Conservation (phyloP, 2,329 filamentous ascomycete genomes). For the Akanthomyces lecanii region DNA sequence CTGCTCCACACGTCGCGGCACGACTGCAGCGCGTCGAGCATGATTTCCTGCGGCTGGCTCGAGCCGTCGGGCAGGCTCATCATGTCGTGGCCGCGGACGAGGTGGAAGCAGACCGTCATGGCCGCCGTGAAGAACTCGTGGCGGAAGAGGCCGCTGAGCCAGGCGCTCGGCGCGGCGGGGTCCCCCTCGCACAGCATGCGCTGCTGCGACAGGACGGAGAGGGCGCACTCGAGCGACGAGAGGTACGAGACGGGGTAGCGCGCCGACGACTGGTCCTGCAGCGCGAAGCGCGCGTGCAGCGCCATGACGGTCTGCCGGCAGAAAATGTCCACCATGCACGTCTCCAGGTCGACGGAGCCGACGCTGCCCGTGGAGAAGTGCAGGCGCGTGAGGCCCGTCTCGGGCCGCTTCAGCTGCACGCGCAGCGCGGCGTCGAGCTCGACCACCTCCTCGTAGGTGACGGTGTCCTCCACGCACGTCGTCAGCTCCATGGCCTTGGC, state of each 20-base stretch:
- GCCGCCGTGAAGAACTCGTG: conserved; percentile 18
- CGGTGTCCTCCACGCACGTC: not conserved
- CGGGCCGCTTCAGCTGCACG: conserved; percentile 9
- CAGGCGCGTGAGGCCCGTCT: not conserved
- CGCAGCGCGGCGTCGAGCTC: conserved; percentile 14
- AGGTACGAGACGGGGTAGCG: conserved; percentile 15
- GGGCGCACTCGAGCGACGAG: conserved; percentile 17
- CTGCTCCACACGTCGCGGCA: conserved; percentile 19
- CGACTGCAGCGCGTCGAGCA: conserved; percentile 19
- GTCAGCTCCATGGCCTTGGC: conserved; percentile 9
- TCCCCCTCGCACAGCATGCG: conserved; percentile 13
- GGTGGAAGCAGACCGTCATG: conserved; percentile 18
- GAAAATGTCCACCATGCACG: conserved; percentile 17
- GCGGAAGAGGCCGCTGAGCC: conserved; percentile 16
- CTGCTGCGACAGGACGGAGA: conserved; percentile 15
- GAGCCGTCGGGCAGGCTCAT: conserved; percentile 3
- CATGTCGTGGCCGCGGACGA: conserved; percentile 14
- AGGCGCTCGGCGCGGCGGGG: not conserved
- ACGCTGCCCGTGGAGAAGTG: conserved; percentile 9
- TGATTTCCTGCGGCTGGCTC: conserved; percentile 15
- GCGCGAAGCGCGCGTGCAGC: conserved; percentile 16
- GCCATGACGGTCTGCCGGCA: conserved; percentile 16
- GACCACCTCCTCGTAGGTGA: conserved; percentile 9
- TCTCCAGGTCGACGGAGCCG: conserved; percentile 10
- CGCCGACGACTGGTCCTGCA: conserved; percentile 5